Evolutionary conservation across 2,329 filamentous ascomycete species (phyloP).

Genomic region (Purpureocillium lavendulum): DNA sequence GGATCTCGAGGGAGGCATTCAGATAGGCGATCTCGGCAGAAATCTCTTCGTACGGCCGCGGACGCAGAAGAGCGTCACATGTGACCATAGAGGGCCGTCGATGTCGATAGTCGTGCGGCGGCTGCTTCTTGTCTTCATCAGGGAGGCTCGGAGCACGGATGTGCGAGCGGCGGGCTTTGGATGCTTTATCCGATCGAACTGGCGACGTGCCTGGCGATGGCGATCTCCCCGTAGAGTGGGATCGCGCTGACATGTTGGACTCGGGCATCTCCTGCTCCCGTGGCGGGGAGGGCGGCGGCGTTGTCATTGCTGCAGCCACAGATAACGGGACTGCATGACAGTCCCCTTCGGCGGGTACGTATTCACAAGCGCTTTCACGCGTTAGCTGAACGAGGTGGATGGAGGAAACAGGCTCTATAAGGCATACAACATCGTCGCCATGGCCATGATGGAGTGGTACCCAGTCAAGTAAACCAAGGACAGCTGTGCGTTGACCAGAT

Average conservation of each 20-base stretch:
- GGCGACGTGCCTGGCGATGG: no score
- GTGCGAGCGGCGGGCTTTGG: no score
- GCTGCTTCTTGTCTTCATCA: not conserved
- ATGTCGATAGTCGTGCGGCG: not conserved
- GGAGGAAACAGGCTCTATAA: not conserved
- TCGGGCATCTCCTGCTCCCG: no score
- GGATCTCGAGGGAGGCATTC: constrained; percentile 27
- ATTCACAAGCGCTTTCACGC: no score
- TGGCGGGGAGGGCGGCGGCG: not conserved
- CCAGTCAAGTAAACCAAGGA: no score
- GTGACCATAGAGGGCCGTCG: not conserved
- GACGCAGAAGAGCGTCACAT: constrained; percentile 18
- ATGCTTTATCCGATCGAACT: no score
- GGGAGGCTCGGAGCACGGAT: no score
- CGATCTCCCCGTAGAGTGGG: not conserved
- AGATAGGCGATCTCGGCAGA: constrained; percentile 40
- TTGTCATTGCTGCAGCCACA: not conserved
- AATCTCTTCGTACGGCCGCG: constrained; percentile 32
- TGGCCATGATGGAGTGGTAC: no score
- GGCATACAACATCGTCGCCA: not conserved
- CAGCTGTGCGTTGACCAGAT: no score
- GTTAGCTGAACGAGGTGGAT: not conserved
- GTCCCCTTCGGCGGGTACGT: not conserved
- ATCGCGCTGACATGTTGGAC: no score
- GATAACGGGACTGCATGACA: not conserved